Evolutionary conservation across 2,329 filamentous ascomycete species (phyloP).

Genomic region (Fusarium miscanthi): DNA sequence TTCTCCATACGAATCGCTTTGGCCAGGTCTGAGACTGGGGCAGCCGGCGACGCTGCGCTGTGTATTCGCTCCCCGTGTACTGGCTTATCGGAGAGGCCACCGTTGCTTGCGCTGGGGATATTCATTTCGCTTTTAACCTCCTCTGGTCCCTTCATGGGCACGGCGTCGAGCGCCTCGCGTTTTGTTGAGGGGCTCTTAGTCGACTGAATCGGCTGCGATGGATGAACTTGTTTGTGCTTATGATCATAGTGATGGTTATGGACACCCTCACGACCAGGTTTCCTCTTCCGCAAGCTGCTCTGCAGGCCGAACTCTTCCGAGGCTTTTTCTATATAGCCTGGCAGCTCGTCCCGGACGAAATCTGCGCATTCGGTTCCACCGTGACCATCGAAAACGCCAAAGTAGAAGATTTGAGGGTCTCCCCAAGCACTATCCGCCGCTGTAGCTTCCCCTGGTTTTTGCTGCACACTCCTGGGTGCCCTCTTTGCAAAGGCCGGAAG

Average conservation of each 20-base stretch:
- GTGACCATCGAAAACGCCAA: constrained; percentile 95
- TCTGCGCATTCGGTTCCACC: constrained; percentile 89
- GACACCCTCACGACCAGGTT: constrained; percentile 44
- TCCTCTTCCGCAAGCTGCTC: constrained; percentile 73
- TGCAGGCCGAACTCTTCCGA: constrained; percentile 80
- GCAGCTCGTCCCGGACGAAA: constrained; percentile 85
- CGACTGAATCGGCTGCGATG: constrained; percentile 14
- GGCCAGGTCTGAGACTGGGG: constrained; percentile 63
- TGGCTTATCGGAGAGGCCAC: constrained; percentile 50
- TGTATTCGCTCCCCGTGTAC: constrained; percentile 53
- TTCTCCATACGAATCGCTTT: constrained; percentile 77
- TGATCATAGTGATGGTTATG: constrained; percentile 37
- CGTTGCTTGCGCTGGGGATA: constrained; percentile 49
- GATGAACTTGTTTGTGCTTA: constrained; percentile 28
- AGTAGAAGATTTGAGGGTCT: constrained; percentile 97
- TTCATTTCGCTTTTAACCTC: constrained; percentile 55
- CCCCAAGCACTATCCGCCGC: constrained; percentile 82
- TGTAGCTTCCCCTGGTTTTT: constrained; percentile 68
- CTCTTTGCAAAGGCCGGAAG: constrained; percentile 92
- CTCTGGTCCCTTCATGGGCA: constrained; percentile 63
- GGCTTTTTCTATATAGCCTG: constrained; percentile 88
- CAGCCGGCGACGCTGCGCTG: constrained; percentile 58
- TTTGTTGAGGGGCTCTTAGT: constrained; percentile 33
- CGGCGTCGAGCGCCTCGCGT: constrained; percentile 46
- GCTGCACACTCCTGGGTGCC: constrained; percentile 72